Conservation (phyloP, 225 moss, liverwort and hornwort genomes). For the Sphagnum contortum region DNA sequence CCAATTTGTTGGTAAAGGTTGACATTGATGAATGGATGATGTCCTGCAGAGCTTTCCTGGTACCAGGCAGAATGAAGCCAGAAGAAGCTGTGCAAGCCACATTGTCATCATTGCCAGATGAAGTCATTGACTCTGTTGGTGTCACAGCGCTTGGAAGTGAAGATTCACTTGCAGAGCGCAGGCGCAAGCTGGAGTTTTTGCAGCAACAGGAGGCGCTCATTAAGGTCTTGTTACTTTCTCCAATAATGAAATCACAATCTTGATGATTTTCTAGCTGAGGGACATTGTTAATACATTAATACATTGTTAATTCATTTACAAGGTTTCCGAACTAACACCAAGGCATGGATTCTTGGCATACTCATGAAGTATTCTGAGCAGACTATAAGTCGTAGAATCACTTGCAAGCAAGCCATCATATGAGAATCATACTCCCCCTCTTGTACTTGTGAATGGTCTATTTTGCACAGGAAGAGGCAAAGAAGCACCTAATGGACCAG, state of each 20-base stretch:
- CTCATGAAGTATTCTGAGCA: too few species aligned
- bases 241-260: not conserved
- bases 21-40: conserved; percentile 3
- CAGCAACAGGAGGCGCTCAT: conserved; percentile 84
- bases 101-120: conserved; percentile 91
- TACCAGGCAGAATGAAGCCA: conserved; percentile 61
- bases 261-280: too few species aligned
- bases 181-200: conserved; percentile 86
- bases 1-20: not conserved
- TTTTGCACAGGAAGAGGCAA: conserved; percentile 54
- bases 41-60: conserved; percentile 78
- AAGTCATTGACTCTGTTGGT: conserved; percentile 92
- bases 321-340: too few species aligned
- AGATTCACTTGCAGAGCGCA: conserved; percentile 82
- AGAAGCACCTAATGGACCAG: conserved; percentile 39
- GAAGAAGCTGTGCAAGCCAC: conserved; percentile 97
- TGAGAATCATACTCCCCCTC: too few species aligned
- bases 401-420: too few species aligned
- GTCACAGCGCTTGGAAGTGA: conserved; percentile 43
- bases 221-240: conserved; percentile 34
- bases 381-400: too few species aligned
- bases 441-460: not conserved
- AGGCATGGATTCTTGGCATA: too few species aligned
- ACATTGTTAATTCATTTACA: too few species aligned
- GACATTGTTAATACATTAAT: too few species aligned